Evolutionary conservation across 495 filamentous ascomycete genomes (phyloP).

Genomic region (Talaromyces nanjingensis): DNA sequence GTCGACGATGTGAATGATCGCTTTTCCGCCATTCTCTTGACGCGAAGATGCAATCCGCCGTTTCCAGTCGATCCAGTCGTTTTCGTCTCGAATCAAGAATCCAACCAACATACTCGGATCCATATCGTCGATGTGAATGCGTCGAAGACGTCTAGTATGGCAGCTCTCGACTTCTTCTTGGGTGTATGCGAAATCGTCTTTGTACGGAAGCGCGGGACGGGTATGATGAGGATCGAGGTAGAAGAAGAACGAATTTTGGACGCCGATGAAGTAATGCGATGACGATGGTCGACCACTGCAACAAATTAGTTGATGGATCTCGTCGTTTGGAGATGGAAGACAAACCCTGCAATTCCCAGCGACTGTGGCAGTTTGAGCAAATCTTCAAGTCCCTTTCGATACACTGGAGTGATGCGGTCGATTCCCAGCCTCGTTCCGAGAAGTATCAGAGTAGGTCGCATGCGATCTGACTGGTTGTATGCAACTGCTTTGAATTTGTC

Average conservation of each 20-base stretch:
- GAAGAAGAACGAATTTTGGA: constrained; percentile 83
- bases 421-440: constrained; percentile 86
- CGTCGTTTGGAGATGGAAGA: constrained; percentile 5
- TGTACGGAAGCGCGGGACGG: constrained; percentile 57
- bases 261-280: constrained; percentile 95
- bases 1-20: constrained; percentile 65
- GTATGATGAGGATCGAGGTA: constrained; percentile 92
- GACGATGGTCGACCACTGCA: constrained; percentile 82
- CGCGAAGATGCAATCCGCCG: constrained; percentile 46
- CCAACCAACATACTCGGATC: constrained; percentile 98
- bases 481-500: constrained; percentile 76
- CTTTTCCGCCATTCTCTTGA: constrained; percentile 59
- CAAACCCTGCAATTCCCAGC: constrained; percentile 91
- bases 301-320: constrained; percentile 6
- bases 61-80: constrained; percentile 82
- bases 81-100: constrained; percentile 78
- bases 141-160: constrained; percentile 77
- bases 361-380: constrained; percentile 80
- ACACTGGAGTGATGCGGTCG: constrained; percentile 85
- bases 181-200: constrained; percentile 48
- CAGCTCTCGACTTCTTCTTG: constrained; percentile 71
- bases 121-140: constrained; percentile 84
- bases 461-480: constrained; percentile 49
- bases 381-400: constrained; percentile 81
- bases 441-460: constrained; percentile 81